phyloP scores from a whole-genome alignment of 371 early-diverging fungal species.

The Apophysomyces trapeziformis region DNA sequence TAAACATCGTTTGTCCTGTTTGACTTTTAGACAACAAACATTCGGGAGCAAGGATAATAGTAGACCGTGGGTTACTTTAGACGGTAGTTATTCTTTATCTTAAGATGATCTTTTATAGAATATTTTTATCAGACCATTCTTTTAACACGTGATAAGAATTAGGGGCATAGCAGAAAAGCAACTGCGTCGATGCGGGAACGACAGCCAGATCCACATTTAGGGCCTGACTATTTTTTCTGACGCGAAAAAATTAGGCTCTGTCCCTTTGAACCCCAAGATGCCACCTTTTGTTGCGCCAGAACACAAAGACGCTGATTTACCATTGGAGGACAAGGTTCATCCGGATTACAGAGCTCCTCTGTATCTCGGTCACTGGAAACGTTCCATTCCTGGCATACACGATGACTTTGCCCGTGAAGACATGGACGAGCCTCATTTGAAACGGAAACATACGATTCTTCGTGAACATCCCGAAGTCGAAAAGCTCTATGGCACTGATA shows the following conservation, averaged over 20 bases:
- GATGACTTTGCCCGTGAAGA: conserved; percentile 83
- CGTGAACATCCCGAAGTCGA: conserved; percentile 88
- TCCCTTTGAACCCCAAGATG: conserved; percentile 20
- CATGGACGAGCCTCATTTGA: conserved; percentile 95
- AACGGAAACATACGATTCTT: conserved; percentile 88
- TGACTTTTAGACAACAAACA: no score
- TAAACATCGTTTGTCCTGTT: no score
- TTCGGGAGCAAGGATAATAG: no score
- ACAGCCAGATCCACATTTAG: no score
- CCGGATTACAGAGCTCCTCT: conserved; percentile 80
- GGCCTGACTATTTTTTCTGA: background rate
- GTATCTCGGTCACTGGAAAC: conserved; percentile 85
- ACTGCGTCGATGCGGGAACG: no score
- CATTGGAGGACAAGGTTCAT: conserved; percentile 26
- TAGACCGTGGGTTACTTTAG: no score
- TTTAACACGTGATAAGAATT: no score
- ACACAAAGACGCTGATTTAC: conserved; percentile 18
- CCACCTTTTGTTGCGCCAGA: conserved; percentile 32
- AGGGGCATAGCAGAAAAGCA: no score
- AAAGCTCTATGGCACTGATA: conserved; percentile 84
- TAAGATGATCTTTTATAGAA: no score
- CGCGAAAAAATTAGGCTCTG: background rate
- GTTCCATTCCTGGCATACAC: conserved; percentile 77
- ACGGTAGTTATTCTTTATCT: no score
- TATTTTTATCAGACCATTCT: no score